phyloP scores from a whole-genome alignment of 805 yeast species.

The Candida krabiensis region DNA sequence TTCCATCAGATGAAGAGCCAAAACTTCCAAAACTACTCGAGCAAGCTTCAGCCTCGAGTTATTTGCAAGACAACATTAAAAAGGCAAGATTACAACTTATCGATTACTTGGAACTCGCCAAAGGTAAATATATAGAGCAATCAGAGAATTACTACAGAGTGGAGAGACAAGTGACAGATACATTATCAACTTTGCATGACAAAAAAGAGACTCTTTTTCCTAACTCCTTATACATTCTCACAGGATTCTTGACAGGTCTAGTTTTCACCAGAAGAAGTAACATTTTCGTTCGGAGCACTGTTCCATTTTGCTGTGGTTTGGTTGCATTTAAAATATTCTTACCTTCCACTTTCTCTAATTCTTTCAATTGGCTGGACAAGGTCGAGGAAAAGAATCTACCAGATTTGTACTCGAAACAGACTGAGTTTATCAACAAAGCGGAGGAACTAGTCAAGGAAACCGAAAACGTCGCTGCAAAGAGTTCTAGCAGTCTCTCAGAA shows the following conservation, averaged over 20 bases:
- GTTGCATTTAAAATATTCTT: conserved; percentile 67
- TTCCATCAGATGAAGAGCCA: conserved; percentile 15
- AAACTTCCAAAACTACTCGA: conserved; percentile 19
- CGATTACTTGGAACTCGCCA: conserved; percentile 34
- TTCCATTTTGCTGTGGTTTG: conserved; percentile 62
- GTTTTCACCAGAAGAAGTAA: conserved; percentile 70
- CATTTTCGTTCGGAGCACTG: conserved; percentile 48
- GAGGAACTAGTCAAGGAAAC: conserved; percentile 43
- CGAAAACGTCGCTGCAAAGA: conserved; percentile 40
- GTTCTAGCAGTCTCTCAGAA: conserved; percentile 38
- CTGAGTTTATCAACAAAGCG: conserved; percentile 45
- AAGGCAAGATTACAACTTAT: conserved; percentile 45
- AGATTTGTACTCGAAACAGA: conserved; percentile 61
- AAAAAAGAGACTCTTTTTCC: conserved; percentile 71
- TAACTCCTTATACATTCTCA: conserved; percentile 62
- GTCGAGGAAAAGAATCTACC: conserved; percentile 65
- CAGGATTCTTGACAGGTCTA: conserved; percentile 72
- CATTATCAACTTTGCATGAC: conserved; percentile 63
- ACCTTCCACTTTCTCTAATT: conserved; percentile 70
- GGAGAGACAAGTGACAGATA: conserved; percentile 63
- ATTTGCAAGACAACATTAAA: conserved; percentile 49
- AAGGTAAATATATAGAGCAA: conserved; percentile 43
- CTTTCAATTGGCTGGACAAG: conserved; percentile 55
- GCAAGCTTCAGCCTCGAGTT: conserved; percentile 14
- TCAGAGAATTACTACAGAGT: conserved; percentile 51